These are phyloP conservation scores for Penicillium sp. DNA, from an alignment of 2,329 filamentous ascomycete species.

Conservation along the genomic window DNA sequence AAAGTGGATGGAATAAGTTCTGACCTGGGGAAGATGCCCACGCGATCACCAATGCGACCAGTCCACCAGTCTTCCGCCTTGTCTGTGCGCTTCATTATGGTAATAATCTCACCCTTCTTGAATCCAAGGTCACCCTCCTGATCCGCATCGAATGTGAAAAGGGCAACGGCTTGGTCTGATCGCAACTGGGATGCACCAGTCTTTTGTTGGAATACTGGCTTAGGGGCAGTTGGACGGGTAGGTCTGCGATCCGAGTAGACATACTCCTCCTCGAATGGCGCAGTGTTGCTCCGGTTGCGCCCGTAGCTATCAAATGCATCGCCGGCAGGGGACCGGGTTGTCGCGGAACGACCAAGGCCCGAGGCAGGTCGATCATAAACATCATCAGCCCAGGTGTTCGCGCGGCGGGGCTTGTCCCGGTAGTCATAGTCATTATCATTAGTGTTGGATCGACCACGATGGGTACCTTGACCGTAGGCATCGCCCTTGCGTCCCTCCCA, in stretches of 20 bases:
- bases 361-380: slow-evolving; percentile 45
- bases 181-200: slow-evolving; percentile 37
- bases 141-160: slow-evolving; percentile 92
- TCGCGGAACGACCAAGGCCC: slow-evolving; percentile 35
- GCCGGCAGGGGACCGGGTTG: slow-evolving; percentile 29
- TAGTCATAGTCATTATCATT: slow-evolving; percentile 55
- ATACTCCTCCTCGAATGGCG: slow-evolving; percentile 48
- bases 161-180: slow-evolving; percentile 78
- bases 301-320: slow-evolving; percentile 30
- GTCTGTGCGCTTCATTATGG: slow-evolving; percentile 89
- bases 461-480: slow-evolving; percentile 66
- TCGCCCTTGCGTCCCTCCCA: slow-evolving; percentile 75
- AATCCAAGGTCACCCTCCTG: slow-evolving; percentile 90
- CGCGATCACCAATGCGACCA: slow-evolving; percentile 76
- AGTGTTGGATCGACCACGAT: slow-evolving; percentile 54
- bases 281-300: slow-evolving; percentile 39
- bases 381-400: slow-evolving; percentile 51
- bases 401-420: slow-evolving; percentile 49
- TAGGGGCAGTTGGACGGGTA: slow-evolving; percentile 78
- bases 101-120: slow-evolving; percentile 96
- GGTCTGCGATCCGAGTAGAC: slow-evolving; percentile 62
- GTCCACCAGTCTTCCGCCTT: slow-evolving; percentile 98
- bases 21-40: slow-evolving; percentile 88
- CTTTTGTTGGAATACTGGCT: slow-evolving; percentile 69
- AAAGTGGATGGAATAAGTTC: slow-evolving; percentile 15